Evolutionary conservation across 208 protist genomes (phyloP).

Genomic region (Naegleria lovaniensis): DNA sequence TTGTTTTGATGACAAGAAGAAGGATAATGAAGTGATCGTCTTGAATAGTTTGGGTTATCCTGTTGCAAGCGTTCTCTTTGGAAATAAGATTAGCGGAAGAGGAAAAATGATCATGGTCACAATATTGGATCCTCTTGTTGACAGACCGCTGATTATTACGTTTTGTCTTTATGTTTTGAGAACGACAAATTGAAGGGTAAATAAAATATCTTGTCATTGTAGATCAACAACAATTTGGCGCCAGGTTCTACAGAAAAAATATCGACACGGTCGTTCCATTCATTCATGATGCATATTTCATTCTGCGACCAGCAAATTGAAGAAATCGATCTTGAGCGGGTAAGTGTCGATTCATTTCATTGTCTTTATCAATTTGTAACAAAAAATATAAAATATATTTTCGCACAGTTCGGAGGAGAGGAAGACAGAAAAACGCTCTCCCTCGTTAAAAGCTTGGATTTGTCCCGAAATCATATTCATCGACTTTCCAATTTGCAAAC

Average conservation of each 20-base stretch:
- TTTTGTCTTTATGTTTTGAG: conserved; percentile 24
- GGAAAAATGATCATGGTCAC: conserved; percentile 15
- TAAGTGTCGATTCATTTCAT: background rate
- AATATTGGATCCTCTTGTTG: background rate
- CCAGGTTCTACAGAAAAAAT: too few relatives aligned
- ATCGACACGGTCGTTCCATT: too few relatives aligned
- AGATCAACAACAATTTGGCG: too few relatives aligned
- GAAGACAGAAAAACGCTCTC: background rate
- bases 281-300: conserved; percentile 14
- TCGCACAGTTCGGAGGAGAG: background rate
- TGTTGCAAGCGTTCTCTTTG: conserved; percentile 32
- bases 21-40: conserved; percentile 32
- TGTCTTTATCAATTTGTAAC: background rate
- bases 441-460: background rate
- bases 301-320: background rate
- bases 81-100: background rate
- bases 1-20: conserved; percentile 32
- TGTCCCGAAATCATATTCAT: background rate
- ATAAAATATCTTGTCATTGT: too few relatives aligned
- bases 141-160: background rate
- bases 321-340: background rate
- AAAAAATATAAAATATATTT: background rate
- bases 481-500: background rate
- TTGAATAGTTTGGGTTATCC: conserved; percentile 21
- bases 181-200: background rate